Evolutionary conservation across 331 rosid species (phyloP).

Genomic region (Malus hybrid): DNA sequence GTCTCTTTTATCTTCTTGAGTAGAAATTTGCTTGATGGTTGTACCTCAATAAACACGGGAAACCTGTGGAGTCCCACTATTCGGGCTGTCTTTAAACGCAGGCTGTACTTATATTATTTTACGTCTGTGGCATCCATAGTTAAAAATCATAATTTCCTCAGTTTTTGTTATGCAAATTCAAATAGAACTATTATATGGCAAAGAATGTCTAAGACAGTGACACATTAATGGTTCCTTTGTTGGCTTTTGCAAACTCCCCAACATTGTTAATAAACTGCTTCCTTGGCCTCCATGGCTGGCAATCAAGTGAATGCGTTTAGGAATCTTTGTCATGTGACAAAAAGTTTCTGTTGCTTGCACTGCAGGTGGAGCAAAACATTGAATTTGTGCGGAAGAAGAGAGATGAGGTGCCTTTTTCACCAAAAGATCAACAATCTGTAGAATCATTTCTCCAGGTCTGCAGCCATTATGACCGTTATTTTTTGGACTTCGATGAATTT

Average conservation of each 20-base stretch:
- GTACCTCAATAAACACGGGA: background rate
- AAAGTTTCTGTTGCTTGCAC: background rate
- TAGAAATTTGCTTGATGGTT: background rate
- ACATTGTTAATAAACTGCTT: background rate
- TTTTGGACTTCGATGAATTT: background rate
- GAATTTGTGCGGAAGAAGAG: constrained; percentile 70
- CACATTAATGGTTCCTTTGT: background rate
- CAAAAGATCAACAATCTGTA: constrained; percentile 64
- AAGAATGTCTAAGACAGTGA: background rate
- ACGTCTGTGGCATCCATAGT: background rate
- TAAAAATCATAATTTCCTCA: background rate
- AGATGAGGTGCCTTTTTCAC: constrained; percentile 76
- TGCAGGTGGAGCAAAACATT: constrained; percentile 75
- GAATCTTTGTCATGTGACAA: background rate
- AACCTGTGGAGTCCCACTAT: background rate
- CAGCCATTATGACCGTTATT: background rate
- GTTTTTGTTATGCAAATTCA: background rate
- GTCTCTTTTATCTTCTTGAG: background rate
- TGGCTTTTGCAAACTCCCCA: background rate
- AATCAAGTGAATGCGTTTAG: background rate
- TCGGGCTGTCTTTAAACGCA: background rate
- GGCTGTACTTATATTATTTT: background rate
- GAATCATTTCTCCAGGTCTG: constrained; percentile 83
- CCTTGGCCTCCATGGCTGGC: background rate
- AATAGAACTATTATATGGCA: background rate